Percentiles rank a stretch among this genome's conserved stretches.
Conservation (phyloP, 768 basidiomycete species). For the Termitomyces sp. region DNA sequence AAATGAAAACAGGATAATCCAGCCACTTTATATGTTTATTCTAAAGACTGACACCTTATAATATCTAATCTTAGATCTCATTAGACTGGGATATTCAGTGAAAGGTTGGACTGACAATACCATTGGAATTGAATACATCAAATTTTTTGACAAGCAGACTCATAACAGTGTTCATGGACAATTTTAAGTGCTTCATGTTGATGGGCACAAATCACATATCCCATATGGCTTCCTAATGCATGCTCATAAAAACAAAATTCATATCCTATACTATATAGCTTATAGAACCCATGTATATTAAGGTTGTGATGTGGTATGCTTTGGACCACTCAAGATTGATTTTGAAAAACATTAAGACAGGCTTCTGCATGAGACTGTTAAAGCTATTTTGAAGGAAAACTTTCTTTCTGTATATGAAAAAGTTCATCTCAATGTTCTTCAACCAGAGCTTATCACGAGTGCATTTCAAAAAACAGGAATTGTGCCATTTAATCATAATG, state of each 20-base stretch:
- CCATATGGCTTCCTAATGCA: constrained; percentile 28
- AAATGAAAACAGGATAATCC: constrained; percentile 20
- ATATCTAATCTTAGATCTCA: too few relatives aligned
- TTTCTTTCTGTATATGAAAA: background rate
- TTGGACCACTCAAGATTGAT: constrained; percentile 16
- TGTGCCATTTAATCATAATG: background rate
- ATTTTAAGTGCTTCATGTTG: constrained; percentile 28
- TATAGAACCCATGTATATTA: constrained; percentile 39
- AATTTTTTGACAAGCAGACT: constrained; percentile 30
- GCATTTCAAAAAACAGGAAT: background rate
- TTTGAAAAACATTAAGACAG: constrained; percentile 24
- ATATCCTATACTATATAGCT: constrained; percentile 33
- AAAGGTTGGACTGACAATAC: constrained; percentile 30
- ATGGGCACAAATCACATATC: constrained; percentile 41
- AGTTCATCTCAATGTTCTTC: background rate
- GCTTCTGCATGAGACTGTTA: background rate
- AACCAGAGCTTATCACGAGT: background rate
- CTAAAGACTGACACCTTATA: too few relatives aligned
- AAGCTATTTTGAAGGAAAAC: background rate
- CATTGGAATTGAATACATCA: constrained; percentile 20
- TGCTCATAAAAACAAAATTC: constrained; percentile 30
- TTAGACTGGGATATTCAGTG: constrained; percentile 21
- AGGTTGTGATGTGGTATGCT: constrained; percentile 41
- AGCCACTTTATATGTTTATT: too few relatives aligned
- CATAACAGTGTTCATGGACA: constrained; percentile 26